These are phyloP conservation scores for Kodamaea laetipori DNA, from an alignment of 805 yeast species.

Conservation along the genomic window DNA sequence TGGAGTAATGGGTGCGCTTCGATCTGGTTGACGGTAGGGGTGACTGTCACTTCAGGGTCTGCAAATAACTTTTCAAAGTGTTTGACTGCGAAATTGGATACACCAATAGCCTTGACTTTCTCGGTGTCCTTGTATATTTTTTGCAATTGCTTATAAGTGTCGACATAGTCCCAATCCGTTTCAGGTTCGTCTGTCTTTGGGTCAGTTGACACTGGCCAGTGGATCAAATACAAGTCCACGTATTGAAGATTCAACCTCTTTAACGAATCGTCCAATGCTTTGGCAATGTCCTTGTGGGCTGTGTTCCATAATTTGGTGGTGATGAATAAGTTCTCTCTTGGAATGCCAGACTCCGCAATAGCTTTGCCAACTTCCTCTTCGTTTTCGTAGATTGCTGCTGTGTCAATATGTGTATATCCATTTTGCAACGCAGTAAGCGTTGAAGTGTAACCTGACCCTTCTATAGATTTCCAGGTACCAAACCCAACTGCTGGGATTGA, in stretches of 20 bases:
- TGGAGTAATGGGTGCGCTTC: slow-evolving; percentile 76
- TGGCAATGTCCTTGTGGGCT: slow-evolving; percentile 51
- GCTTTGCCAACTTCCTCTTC: slow-evolving; percentile 64
- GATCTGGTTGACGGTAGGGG: slow-evolving; percentile 73
- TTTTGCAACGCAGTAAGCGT: slow-evolving; percentile 59
- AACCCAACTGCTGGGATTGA: slow-evolving; percentile 67
- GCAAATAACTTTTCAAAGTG: slow-evolving; percentile 53
- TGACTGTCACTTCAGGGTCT: slow-evolving; percentile 48
- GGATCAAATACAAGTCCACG: slow-evolving; percentile 75
- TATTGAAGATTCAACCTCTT: slow-evolving; percentile 68
- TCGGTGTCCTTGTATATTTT: slow-evolving; percentile 50
- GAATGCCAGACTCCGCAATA: slow-evolving; percentile 56
- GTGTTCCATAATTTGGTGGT: slow-evolving; percentile 71
- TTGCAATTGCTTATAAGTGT: slow-evolving; percentile 68
- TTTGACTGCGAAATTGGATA: slow-evolving; percentile 65
- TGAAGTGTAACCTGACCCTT: slow-evolving; percentile 57
- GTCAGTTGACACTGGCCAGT: slow-evolving; percentile 73
- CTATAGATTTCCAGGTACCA: slow-evolving; percentile 70
- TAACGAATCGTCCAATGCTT: slow-evolving; percentile 59
- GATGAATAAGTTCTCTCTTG: slow-evolving; percentile 64
- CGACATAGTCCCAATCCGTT: slow-evolving; percentile 44
- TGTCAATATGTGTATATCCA: slow-evolving; percentile 78
- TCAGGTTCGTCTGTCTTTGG: slow-evolving; percentile 27
- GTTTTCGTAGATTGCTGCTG: slow-evolving; percentile 68
- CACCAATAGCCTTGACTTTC: slow-evolving; percentile 68